A percentile compares a stretch with the other conserved stretches of the same genome.
phyloP scores from a whole-genome alignment of 2,329 filamentous ascomycete genomes.

The Nigrospora sphaerica region DNA sequence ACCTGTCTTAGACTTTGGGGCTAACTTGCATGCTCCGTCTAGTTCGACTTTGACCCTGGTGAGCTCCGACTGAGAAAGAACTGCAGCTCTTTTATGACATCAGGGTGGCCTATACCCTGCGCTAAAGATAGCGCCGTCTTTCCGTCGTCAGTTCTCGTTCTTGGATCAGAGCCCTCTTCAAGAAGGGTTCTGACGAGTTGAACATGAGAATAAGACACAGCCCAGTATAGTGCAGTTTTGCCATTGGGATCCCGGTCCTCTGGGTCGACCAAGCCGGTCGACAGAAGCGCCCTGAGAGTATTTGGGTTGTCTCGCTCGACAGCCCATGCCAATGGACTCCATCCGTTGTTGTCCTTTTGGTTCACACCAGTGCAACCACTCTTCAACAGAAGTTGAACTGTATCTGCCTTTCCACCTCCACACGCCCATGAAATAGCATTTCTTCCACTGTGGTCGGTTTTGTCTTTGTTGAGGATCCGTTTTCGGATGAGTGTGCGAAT shows the following conservation, averaged over 20 bases:
- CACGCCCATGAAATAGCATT: slow-evolving; percentile 1
- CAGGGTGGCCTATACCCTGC: background rate
- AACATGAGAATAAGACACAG: background rate
- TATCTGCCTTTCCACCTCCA: background rate
- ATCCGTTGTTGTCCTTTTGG: background rate
- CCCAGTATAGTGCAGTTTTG: slow-evolving; percentile 1
- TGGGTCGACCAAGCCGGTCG: background rate
- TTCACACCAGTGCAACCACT: background rate
- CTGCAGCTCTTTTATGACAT: background rate
- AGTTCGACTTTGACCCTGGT: background rate
- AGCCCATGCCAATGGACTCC: slow-evolving; percentile 1
- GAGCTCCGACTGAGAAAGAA: background rate
- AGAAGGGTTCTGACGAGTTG: background rate
- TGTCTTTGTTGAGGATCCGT: background rate
- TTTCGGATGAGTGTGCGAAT: background rate
- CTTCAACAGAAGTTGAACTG: background rate
- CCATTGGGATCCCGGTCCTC: background rate
- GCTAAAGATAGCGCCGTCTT: background rate
- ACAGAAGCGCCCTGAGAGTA: background rate
- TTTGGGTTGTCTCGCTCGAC: background rate
- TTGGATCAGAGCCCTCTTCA: background rate
- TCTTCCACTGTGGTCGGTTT: background rate
- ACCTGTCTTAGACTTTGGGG: background rate
- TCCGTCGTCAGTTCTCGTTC: background rate
- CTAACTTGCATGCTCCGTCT: background rate